These are phyloP conservation scores for Xylaria intraflava DNA, from an alignment of 495 filamentous ascomycete species.

Conservation along the genomic window DNA sequence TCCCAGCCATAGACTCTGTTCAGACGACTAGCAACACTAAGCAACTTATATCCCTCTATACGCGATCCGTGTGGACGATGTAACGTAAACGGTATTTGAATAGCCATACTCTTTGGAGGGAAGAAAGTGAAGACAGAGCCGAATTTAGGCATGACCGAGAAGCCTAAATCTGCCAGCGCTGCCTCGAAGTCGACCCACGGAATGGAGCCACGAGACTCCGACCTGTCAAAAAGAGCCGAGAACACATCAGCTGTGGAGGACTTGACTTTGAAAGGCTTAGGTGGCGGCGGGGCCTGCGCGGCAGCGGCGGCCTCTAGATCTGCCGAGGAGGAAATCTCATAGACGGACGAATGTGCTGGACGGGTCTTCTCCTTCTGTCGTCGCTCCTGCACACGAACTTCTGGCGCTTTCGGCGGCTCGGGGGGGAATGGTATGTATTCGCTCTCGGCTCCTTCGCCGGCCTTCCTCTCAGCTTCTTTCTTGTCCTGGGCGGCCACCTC, in stretches of 20 bases:
- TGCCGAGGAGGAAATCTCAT: slow-evolving; percentile 13
- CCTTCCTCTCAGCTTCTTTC: neutral
- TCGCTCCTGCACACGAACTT: slow-evolving; percentile 17
- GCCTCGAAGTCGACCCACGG: slow-evolving; percentile 29
- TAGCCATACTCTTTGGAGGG: slow-evolving; percentile 15
- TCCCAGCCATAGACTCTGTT: slow-evolving; percentile 23
- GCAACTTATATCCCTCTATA: slow-evolving; percentile 20
- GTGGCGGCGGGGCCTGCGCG: neutral
- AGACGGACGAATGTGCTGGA: slow-evolving; percentile 21
- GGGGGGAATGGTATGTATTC: neutral
- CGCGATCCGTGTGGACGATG: slow-evolving; percentile 23
- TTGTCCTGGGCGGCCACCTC: slow-evolving; percentile 12
- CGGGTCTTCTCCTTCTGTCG: slow-evolving; percentile 34
- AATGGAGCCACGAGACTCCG: slow-evolving; percentile 24
- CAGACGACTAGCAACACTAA: slow-evolving; percentile 14
- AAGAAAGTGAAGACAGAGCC: slow-evolving; percentile 24
- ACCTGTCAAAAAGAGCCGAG: slow-evolving; percentile 21
- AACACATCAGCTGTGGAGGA: slow-evolving; percentile 25
- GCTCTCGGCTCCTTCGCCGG: neutral
- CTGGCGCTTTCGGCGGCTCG: neutral
- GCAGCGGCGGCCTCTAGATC: neutral
- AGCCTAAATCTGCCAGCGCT: slow-evolving; percentile 31
- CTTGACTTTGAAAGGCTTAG: slow-evolving; percentile 21
- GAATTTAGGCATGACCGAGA: slow-evolving; percentile 23
- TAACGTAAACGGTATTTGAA: slow-evolving; percentile 16